These are phyloP conservation scores for Russula brevipes DNA, from an alignment of 768 basidiomycete species.

Conservation along the genomic window DNA sequence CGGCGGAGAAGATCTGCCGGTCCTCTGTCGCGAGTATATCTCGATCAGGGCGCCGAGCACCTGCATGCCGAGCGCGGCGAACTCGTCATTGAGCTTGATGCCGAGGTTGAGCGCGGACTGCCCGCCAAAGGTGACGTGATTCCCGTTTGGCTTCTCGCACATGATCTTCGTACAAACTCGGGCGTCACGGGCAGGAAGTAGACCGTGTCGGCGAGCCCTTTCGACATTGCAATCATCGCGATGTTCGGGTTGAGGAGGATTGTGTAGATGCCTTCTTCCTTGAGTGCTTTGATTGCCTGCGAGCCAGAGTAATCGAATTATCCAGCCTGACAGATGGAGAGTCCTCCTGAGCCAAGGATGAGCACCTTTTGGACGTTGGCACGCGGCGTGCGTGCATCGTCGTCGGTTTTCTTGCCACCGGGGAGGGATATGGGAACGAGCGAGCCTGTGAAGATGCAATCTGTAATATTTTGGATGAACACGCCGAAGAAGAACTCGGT, in stretches of 20 bases:
- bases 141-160: conserved; percentile 98
- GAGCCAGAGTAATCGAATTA: conserved; percentile 99
- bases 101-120: conserved; percentile 97
- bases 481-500: conserved; percentile 99
- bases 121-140: conserved; percentile 97
- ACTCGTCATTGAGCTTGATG: conserved; percentile 97
- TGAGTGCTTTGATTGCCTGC: conserved; percentile 98
- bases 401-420: conserved; percentile 78
- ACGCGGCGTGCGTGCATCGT: conserved; percentile 65
- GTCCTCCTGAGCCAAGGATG: conserved; percentile 93
- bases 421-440: conserved; percentile 62
- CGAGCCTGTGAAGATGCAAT: conserved; percentile 56
- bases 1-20: conserved; percentile 85
- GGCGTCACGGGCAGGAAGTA: conserved; percentile 99
- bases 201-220: conserved; percentile 97
- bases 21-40: conserved; percentile 99
- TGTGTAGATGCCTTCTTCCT: conserved; percentile 98
- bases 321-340: conserved; percentile 98
- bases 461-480: conserved; percentile 83
- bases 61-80: conserved; percentile 79
- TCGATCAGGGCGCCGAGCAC: conserved; percentile 96
- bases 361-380: conserved; percentile 87
- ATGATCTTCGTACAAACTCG: conserved; percentile 98
- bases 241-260: conserved; percentile 99
- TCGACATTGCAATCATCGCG: conserved; percentile 95